phyloP scores from a whole-genome alignment of 129 eudicot species.

The Helianthus annuus region DNA sequence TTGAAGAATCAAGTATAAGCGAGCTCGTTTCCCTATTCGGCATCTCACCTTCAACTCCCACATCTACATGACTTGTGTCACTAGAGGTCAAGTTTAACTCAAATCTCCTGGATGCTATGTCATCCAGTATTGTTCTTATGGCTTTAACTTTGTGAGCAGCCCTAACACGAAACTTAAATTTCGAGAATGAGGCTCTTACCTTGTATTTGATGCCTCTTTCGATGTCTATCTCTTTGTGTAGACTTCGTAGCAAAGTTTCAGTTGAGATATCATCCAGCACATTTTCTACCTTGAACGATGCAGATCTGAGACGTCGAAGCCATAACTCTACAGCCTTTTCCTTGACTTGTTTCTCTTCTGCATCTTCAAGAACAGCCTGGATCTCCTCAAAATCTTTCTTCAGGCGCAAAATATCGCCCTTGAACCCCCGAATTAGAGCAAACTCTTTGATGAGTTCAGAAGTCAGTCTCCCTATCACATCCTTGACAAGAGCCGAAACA shows the following conservation, averaged over 20 bases:
- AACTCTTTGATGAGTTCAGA: neutral
- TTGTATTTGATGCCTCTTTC: neutral
- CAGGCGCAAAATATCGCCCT: constrained; percentile 6
- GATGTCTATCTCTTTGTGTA: neutral
- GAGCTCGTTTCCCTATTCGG: neutral
- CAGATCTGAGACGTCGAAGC: constrained; percentile 6
- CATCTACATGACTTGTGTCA: neutral
- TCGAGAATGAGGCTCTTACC: constrained; percentile 7
- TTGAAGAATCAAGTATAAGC: neutral
- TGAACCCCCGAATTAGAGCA: neutral
- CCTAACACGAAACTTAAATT: neutral
- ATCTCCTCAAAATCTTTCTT: neutral
- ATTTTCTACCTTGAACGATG: constrained; percentile 2
- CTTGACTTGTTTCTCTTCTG: neutral
- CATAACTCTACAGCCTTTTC: constrained; percentile 1
- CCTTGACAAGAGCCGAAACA: constrained; percentile 12
- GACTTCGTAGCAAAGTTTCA: neutral
- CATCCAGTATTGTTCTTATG: neutral
- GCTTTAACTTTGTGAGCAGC: constrained; percentile 9
- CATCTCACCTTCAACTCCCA: neutral
- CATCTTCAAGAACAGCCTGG: constrained; percentile 15
- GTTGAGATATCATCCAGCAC: constrained; percentile 4
- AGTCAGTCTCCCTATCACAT: neutral
- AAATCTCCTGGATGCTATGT: neutral
- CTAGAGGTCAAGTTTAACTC: neutral